Percentiles rank a stretch among this genome's conserved stretches.
These are phyloP conservation scores for Aethionema arabicum DNA, from an alignment of 345 rosid species.

Conservation along the genomic window DNA sequence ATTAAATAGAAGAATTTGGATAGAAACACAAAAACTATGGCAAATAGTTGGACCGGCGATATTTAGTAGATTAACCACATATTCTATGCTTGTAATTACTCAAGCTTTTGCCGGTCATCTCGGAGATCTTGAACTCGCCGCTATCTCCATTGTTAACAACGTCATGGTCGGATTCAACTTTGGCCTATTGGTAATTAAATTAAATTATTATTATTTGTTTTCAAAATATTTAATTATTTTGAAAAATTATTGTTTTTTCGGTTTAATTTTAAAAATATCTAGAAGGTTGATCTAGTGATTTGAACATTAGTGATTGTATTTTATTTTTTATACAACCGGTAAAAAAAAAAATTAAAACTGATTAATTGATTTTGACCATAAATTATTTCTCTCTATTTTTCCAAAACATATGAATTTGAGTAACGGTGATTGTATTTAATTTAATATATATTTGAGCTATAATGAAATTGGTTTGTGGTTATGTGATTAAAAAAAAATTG, in stretches of 20 bases:
- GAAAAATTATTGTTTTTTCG: too few species aligned
- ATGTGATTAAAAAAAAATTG: not conserved
- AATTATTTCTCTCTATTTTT: too few species aligned
- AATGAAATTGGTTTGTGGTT: not conserved
- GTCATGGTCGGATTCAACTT: constrained; percentile 73
- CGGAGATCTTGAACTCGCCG: constrained; percentile 93
- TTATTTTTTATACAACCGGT: too few species aligned
- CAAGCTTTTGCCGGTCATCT: constrained; percentile 97
- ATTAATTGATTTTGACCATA: too few species aligned
- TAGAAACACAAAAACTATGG: constrained; percentile 89
- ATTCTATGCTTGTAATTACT: constrained; percentile 82
- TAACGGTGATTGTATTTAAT: too few species aligned
- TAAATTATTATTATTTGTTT: not conserved
- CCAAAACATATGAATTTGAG: too few species aligned
- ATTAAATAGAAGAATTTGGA: constrained; percentile 47
- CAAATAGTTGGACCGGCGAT: constrained; percentile 83
- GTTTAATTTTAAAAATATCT: too few species aligned
- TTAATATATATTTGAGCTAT: too few species aligned
- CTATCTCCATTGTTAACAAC: constrained; percentile 70
- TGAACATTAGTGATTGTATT: too few species aligned
- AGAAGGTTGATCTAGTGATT: too few species aligned
- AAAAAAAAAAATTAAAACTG: too few species aligned
- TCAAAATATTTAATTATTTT: not conserved
- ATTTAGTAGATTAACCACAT: constrained; percentile 67
- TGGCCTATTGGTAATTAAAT: constrained; percentile 68